phyloP scores from a whole-genome alignment of 2,329 filamentous ascomycete species.

The Lizonia empirigonia region DNA sequence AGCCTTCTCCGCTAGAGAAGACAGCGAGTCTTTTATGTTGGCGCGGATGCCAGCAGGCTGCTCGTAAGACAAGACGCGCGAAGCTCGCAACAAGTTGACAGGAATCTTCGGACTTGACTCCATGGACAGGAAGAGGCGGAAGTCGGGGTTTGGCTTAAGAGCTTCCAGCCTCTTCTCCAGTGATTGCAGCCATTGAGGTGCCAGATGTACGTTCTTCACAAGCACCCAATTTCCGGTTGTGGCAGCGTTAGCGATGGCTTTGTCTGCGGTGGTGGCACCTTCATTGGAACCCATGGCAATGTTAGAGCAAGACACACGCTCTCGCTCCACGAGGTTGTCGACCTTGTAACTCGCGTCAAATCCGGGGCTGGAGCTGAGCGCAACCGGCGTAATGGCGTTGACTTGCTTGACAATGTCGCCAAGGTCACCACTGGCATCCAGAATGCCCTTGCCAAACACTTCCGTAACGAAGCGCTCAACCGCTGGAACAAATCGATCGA shows the following conservation, averaged over 20 bases:
- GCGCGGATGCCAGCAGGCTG: conserved; percentile 95
- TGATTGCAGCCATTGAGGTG: conserved; percentile 94
- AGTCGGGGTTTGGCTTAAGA: conserved; percentile 90
- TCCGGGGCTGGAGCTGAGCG: conserved; percentile 90
- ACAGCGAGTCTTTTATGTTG: conserved; percentile 98
- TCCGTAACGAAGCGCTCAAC: conserved; percentile 87
- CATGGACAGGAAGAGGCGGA: conserved; percentile 97
- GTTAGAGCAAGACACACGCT: conserved; percentile 83
- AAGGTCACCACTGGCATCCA: conserved; percentile 85
- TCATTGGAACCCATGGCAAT: conserved; percentile 99
- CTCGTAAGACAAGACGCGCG: conserved; percentile 95
- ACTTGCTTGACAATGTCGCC: conserved; percentile 84
- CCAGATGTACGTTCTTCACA: conserved; percentile 98
- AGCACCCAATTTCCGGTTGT: conserved; percentile 94
- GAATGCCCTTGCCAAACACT: conserved; percentile 82
- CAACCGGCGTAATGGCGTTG: conserved; percentile 81
- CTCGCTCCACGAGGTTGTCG: conserved; percentile 87
- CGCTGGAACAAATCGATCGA: conserved; percentile 91
- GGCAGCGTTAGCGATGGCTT: conserved; percentile 90
- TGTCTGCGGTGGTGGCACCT: conserved; percentile 88
- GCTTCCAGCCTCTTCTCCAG: conserved; percentile 96
- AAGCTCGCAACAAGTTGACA: conserved; percentile 91
- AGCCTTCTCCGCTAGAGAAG: conserved; percentile 76
- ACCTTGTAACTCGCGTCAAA: conserved; percentile 99
- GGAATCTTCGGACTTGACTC: conserved; percentile 96